Evolutionary conservation across 495 filamentous ascomycete genomes (phyloP), one percentile per base, ranked within the genome.

Genomic region (Arthonia radiata): DNA sequence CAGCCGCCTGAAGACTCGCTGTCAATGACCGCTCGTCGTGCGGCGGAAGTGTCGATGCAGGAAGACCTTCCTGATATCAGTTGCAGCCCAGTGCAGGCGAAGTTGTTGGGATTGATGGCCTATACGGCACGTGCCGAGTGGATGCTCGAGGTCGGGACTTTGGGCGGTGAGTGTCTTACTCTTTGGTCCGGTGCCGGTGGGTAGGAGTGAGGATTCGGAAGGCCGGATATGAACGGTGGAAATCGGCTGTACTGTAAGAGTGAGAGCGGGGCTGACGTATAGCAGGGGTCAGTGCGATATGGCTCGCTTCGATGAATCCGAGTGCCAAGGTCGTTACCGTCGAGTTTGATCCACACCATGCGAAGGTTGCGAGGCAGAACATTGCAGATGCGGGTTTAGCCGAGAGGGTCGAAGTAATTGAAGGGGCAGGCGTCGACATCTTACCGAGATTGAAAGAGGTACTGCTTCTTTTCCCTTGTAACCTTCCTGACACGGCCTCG

Each of bases 111-210:
- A 29, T 35, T 44, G 5, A 37, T 39, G 28, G 41, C 41, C 14
- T 27, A 32, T 16, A 21, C 37, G 10, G 18, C 35, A 2, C 26
- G 33, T 18, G 53, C 50, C 24, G 46, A 48, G 14, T 38, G 43
- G 17, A 47, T 53, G 5, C 54, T 64, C 23, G 59, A 64, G 27
- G 37, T 64, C 23, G 59, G 59, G 15, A 60, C 59, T 0, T 37
- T 64, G 15, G 59, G 59, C 18, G 59, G 52, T 15, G 59, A 59
- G n/a, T n/a, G n/a, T n/a, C n/a, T n/a, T n/a, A n/a, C n/a, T n/a
- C n/a, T n/a, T n/a, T n/a, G n/a, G n/a, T n/a, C n/a, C n/a, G n/a
- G n/a, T n/a, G n/a, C n/a, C n/a, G n/a, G n/a, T n/a, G n/a, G n/a
- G n/a, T n/a, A n/a, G n/a, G n/a, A n/a, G n/a, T n/a, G n/a, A n/a